Evolutionary conservation across 805 yeast genomes (phyloP).

Genomic region (Scheffersomyces ergatensis): DNA sequence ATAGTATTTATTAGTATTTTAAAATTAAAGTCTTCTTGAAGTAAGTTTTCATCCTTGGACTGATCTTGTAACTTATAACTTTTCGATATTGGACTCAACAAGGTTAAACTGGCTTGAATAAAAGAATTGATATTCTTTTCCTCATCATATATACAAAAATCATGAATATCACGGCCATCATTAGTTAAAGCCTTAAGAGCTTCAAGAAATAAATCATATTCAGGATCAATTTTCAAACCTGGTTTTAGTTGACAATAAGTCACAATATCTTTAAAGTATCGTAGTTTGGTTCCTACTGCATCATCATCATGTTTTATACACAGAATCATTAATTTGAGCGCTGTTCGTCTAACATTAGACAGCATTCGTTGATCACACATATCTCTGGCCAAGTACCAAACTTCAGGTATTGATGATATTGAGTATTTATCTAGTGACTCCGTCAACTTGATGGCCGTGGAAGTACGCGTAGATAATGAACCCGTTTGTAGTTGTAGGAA

Average conservation of each 20-base stretch:
- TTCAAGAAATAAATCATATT: slow-evolving; percentile 47
- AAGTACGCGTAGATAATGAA: slow-evolving; percentile 35
- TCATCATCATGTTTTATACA: slow-evolving; percentile 58
- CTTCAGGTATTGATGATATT: slow-evolving; percentile 61
- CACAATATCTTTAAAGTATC: slow-evolving; percentile 61
- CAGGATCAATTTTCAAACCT: slow-evolving; percentile 39
- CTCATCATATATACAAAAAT: slow-evolving; percentile 45
- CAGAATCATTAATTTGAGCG: slow-evolving; percentile 49
- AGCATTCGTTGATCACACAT: slow-evolving; percentile 44
- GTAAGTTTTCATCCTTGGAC: slow-evolving; percentile 1
- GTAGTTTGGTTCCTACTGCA: slow-evolving; percentile 46
- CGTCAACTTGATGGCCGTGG: slow-evolving; percentile 51
- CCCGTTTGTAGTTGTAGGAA: slow-evolving; percentile 38
- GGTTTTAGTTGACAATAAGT: slow-evolving; percentile 33
- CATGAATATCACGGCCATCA: slow-evolving; percentile 53
- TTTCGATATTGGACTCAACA: slow-evolving; percentile 10
- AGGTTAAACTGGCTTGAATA: slow-evolving; percentile 9
- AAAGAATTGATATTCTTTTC: slow-evolving; percentile 19
- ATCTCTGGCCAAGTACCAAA: slow-evolving; percentile 69
- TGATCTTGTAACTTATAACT: slow-evolving; percentile 4
- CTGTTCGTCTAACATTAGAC: slow-evolving; percentile 36
- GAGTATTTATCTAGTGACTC: slow-evolving; percentile 50
- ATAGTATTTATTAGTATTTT: slow-evolving; percentile 18
- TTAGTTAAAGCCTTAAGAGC: slow-evolving; percentile 49
- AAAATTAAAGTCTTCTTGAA: slow-evolving; percentile 8